Conservation (phyloP, 1,284 basidiomycete genomes). For the Xerocomus minutiporus region DNA sequence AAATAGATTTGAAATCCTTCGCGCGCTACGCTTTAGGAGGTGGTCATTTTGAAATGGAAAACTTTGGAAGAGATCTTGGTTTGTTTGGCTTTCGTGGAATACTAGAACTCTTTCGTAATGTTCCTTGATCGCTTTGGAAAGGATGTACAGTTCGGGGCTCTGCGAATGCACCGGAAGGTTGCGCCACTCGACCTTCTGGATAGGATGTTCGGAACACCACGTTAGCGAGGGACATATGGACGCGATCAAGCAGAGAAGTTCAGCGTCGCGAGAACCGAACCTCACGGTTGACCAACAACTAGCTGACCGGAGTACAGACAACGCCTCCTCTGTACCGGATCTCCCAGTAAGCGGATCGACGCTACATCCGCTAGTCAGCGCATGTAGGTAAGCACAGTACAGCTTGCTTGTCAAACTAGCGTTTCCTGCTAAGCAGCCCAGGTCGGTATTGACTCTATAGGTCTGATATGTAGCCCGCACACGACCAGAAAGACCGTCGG, state of each 20-base stretch:
- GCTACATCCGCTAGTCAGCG: slow-evolving; percentile 37
- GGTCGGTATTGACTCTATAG: slow-evolving; percentile 38
- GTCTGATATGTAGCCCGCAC: slow-evolving; percentile 28
- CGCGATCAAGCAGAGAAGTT: slow-evolving; percentile 35
- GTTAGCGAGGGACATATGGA: slow-evolving; percentile 33
- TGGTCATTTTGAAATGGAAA: slow-evolving; percentile 9
- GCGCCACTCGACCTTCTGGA: slow-evolving; percentile 33
- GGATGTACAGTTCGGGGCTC: slow-evolving; percentile 29
- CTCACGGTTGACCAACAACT: slow-evolving; percentile 37
- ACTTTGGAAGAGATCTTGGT: not conserved
- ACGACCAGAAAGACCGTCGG: slow-evolving; percentile 1
- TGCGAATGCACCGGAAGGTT: slow-evolving; percentile 28
- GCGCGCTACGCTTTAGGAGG: slow-evolving; percentile 16
- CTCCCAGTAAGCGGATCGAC: slow-evolving; percentile 43
- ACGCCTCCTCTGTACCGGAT: slow-evolving; percentile 45
- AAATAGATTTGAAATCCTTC: slow-evolving; percentile 10
- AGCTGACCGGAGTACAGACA: slow-evolving; percentile 37
- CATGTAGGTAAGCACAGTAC: slow-evolving; percentile 44
- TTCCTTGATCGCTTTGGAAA: slow-evolving; percentile 29
- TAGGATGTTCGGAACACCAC: slow-evolving; percentile 39
- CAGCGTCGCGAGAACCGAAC: slow-evolving; percentile 28
- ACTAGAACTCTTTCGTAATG: slow-evolving; percentile 22
- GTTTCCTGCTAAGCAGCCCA: slow-evolving; percentile 37
- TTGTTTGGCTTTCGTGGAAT: slow-evolving; percentile 3
- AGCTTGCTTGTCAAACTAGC: slow-evolving; percentile 33